Conservation (phyloP, 371 early-diverging fungal species). For the Thermomucor indicae-seudaticae region DNA sequence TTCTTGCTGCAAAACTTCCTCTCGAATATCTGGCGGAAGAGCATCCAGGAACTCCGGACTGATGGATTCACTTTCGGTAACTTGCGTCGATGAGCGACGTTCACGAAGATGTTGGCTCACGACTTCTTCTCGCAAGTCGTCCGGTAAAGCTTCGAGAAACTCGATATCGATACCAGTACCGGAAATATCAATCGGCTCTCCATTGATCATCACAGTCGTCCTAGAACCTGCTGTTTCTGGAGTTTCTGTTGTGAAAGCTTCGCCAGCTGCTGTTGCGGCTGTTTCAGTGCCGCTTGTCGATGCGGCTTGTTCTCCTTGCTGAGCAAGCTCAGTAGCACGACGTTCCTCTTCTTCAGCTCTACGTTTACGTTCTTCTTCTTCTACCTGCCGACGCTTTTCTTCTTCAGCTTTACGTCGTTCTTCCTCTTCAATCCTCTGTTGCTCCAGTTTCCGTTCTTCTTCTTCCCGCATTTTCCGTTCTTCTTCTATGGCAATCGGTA, state of each 20-base stretch:
- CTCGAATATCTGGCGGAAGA: constrained; percentile 76
- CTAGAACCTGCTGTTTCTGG: constrained; percentile 18
- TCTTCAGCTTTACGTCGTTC: constrained; percentile 28
- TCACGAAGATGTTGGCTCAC: constrained; percentile 60
- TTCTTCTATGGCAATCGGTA: constrained; percentile 75
- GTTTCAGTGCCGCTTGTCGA: constrained; percentile 2
- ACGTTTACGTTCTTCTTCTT: constrained; percentile 45
- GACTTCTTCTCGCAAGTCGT: constrained; percentile 92
- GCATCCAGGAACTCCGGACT: constrained; percentile 78
- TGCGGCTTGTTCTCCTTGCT: constrained; percentile 12
- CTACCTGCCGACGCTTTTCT: constrained; percentile 49
- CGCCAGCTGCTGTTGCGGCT: constrained; percentile 1
- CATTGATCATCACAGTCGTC: constrained; percentile 45
- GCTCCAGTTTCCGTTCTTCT: constrained; percentile 46
- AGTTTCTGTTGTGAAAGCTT: neutral
- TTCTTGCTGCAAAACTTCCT: constrained; percentile 71
- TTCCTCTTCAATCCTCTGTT: constrained; percentile 28
- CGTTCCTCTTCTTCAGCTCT: constrained; percentile 31
- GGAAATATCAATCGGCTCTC: constrained; percentile 79
- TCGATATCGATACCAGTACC: constrained; percentile 92
- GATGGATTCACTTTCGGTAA: constrained; percentile 45
- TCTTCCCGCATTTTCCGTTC: constrained; percentile 52
- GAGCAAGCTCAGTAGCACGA: constrained; percentile 18
- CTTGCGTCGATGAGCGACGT: constrained; percentile 22
- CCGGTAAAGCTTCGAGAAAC: constrained; percentile 94